Percentiles rank a stretch among this genome's conserved stretches.
These are phyloP conservation scores for Cucurbita pepo DNA, from an alignment of 306 rosid species.

Conservation along the genomic window DNA sequence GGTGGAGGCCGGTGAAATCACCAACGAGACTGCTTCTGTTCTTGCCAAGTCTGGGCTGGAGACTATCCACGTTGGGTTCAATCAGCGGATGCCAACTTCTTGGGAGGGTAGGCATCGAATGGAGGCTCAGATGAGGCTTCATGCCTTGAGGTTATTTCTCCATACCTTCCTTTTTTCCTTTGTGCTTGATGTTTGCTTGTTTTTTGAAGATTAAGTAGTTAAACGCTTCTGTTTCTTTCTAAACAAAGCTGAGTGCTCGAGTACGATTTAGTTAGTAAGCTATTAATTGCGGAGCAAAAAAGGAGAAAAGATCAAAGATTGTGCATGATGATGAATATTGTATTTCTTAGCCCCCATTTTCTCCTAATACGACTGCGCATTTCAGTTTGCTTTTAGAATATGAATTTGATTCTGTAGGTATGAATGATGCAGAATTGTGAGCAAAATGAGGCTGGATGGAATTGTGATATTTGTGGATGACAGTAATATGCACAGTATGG, in stretches of 20 bases:
- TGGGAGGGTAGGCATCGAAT: conserved; percentile 78
- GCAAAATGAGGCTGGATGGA: conserved; percentile 76
- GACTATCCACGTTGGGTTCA: conserved; percentile 56
- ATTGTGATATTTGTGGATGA: conserved; percentile 89
- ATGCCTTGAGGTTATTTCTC: conserved; percentile 54
- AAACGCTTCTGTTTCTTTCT: not conserved
- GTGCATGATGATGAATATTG: not conserved
- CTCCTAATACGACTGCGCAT: not conserved
- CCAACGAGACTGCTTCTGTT: conserved; percentile 74
- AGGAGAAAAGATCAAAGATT: not conserved
- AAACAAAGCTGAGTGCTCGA: not conserved
- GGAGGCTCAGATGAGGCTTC: conserved; percentile 81
- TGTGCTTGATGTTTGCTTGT: not conserved
- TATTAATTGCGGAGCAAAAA: not conserved
- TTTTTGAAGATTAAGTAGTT: not conserved
- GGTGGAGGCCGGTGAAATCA: conserved; percentile 82
- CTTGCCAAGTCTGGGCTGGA: conserved; percentile 52
- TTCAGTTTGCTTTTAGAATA: conserved; percentile 10
- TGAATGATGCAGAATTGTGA: conserved; percentile 57
- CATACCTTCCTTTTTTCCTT: not conserved
- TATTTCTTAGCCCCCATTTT: not conserved
- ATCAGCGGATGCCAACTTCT: conserved; percentile 49
- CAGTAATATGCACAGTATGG: conserved; percentile 97
- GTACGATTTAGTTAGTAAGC: not conserved
- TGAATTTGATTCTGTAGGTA: conserved; percentile 14